Evolutionary conservation across 2,329 filamentous ascomycete species (phyloP).

Genomic region (Colletotrichum navitas): DNA sequence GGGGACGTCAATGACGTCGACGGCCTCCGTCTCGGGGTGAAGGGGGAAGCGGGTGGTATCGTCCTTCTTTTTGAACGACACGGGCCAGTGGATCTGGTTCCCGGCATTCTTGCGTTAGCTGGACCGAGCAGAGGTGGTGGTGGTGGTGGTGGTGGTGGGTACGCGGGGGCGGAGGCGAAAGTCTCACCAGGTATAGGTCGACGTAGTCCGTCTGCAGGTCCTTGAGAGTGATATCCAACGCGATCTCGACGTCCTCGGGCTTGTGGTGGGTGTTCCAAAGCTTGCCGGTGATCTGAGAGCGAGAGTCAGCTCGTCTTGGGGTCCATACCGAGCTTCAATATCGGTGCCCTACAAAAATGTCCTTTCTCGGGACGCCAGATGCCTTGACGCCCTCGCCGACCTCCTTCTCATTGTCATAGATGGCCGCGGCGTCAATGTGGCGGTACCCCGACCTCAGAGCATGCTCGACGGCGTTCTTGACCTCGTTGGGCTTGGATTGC

Average conservation of each 20-base stretch:
- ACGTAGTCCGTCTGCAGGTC: slow-evolving; percentile 51
- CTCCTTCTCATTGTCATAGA: slow-evolving; percentile 73
- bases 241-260: slow-evolving; percentile 47
- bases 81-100: slow-evolving; percentile 62
- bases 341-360: slow-evolving; percentile 56
- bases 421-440: slow-evolving; percentile 71
- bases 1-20: slow-evolving; percentile 51
- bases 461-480: slow-evolving; percentile 65
- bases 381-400: slow-evolving; percentile 64
- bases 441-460: slow-evolving; percentile 69
- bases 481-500: slow-evolving; percentile 64
- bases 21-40: slow-evolving; percentile 60
- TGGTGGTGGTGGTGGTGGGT: neutral
- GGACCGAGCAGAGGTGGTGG: neutral
- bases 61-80: slow-evolving; percentile 59
- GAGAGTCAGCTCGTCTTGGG: neutral
- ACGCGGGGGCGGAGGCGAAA: neutral
- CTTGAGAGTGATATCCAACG: slow-evolving; percentile 48
- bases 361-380: slow-evolving; percentile 60
- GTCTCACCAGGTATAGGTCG: slow-evolving; percentile 49
- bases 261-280: slow-evolving; percentile 53
- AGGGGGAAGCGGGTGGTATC: slow-evolving; percentile 56
- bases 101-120: slow-evolving; percentile 22
- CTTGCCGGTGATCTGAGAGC: slow-evolving; percentile 46
- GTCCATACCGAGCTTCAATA: neutral